A percentile compares a stretch with the other conserved stretches of the same genome.
Evolutionary conservation across 2,329 filamentous ascomycete genomes (phyloP).

Genomic region (Beauveria varroae): DNA sequence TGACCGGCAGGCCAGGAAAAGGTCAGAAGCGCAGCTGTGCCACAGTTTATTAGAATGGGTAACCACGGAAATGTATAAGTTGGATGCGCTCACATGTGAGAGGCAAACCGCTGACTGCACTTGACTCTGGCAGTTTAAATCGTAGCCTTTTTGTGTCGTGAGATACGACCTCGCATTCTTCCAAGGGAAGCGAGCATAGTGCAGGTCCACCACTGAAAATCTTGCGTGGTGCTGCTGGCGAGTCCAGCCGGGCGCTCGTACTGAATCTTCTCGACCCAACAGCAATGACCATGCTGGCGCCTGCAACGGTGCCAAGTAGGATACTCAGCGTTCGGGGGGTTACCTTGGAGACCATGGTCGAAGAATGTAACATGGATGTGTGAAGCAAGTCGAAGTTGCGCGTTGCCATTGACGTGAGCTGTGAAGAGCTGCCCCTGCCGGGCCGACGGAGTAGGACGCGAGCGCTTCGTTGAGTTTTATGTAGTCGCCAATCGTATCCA

Average conservation of each 20-base stretch:
- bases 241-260: background rate
- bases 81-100: background rate
- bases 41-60: background rate
- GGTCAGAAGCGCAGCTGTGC: background rate
- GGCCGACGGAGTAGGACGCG: background rate
- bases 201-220: constrained; percentile 16
- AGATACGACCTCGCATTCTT: background rate
- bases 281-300: background rate
- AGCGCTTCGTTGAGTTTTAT: background rate
- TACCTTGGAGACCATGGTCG: background rate
- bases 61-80: too few species aligned
- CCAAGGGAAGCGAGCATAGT: background rate
- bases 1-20: background rate
- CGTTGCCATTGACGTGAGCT: background rate
- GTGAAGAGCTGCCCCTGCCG: background rate
- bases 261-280: background rate
- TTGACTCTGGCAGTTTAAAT: background rate
- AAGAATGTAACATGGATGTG: background rate
- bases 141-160: background rate
- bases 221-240: background rate
- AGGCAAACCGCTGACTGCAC: background rate
- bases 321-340: background rate
- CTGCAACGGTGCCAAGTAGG: background rate
- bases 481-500: background rate
- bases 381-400: background rate